A percentile compares a stretch with the other conserved stretches of the same genome.
phyloP scores from a whole-genome alignment of 805 yeast genomes.

The Lipomyces oligophaga region DNA sequence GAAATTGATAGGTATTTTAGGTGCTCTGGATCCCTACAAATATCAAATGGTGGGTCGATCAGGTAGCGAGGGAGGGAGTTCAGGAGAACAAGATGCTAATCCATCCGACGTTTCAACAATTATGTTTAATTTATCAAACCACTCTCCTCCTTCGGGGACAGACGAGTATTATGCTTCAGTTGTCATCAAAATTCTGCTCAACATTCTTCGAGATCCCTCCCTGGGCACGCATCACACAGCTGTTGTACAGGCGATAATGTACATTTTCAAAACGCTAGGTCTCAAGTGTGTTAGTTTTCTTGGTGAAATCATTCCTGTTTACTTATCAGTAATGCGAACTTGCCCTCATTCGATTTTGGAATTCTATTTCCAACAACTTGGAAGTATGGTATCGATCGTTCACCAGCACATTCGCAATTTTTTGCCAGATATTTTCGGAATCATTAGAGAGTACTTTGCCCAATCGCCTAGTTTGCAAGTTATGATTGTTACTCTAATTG shows the following conservation, averaged over 20 bases:
- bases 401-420: constrained; percentile 87
- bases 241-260: constrained; percentile 90
- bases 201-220: constrained; percentile 78
- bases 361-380: constrained; percentile 83
- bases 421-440: constrained; percentile 66
- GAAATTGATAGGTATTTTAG: constrained; percentile 82
- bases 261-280: constrained; percentile 85
- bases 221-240: constrained; percentile 82
- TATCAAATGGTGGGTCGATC: constrained; percentile 87
- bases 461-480: constrained; percentile 60
- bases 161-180: constrained; percentile 96
- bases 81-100: constrained; percentile 74
- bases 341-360: constrained; percentile 72
- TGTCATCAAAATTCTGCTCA: constrained; percentile 79
- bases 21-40: constrained; percentile 95
- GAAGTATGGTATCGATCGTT: constrained; percentile 73
- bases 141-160: constrained; percentile 74
- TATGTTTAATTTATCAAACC: constrained; percentile 66
- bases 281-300: constrained; percentile 85
- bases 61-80: constrained; percentile 45
- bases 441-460: constrained; percentile 68
- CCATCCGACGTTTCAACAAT: constrained; percentile 73
- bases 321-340: constrained; percentile 75
- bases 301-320: constrained; percentile 83
- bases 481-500: constrained; percentile 74